phyloP scores from a whole-genome alignment of 2,329 filamentous ascomycete genomes.

The Phyllosticta citribraziliensis region DNA sequence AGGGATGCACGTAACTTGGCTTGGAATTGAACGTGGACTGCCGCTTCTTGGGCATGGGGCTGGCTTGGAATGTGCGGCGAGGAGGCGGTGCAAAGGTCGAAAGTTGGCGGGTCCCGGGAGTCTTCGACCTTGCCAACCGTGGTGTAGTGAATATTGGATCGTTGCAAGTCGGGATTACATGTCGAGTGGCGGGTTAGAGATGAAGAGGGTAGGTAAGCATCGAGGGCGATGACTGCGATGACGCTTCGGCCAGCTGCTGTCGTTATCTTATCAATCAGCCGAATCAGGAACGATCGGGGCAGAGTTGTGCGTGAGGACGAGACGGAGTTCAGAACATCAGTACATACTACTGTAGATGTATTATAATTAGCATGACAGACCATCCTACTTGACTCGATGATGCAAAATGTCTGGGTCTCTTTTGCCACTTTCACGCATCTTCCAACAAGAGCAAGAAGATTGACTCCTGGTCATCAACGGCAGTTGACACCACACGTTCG shows the following conservation, averaged over 20 bases:
- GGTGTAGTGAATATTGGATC: not conserved
- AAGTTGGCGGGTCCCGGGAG: not conserved
- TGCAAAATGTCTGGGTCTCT: too few relatives aligned
- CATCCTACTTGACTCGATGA: too few relatives aligned
- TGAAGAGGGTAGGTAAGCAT: not conserved
- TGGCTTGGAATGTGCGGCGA: not conserved
- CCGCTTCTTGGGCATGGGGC: slow-evolving; percentile 40
- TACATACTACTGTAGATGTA: too few relatives aligned
- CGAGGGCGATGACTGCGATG: not conserved
- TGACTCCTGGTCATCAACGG: too few relatives aligned
- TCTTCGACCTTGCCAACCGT: not conserved
- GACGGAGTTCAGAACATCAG: too few relatives aligned
- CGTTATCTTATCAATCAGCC: slow-evolving; percentile 3
- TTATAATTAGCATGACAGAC: too few relatives aligned
- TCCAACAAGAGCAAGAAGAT: too few relatives aligned
- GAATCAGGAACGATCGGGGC: not conserved
- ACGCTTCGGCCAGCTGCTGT: not conserved
- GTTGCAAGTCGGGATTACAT: slow-evolving; percentile 1
- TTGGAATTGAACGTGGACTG: slow-evolving; percentile 30
- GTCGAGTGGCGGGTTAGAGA: not conserved
- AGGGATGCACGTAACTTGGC: slow-evolving; percentile 29
- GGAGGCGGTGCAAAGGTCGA: not conserved
- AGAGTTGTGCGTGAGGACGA: too few relatives aligned
- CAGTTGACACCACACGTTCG: not conserved
- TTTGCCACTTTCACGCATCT: too few relatives aligned